Conservation (phyloP, 1,284 basidiomycete genomes). For the Rhodofomes roseus region DNA sequence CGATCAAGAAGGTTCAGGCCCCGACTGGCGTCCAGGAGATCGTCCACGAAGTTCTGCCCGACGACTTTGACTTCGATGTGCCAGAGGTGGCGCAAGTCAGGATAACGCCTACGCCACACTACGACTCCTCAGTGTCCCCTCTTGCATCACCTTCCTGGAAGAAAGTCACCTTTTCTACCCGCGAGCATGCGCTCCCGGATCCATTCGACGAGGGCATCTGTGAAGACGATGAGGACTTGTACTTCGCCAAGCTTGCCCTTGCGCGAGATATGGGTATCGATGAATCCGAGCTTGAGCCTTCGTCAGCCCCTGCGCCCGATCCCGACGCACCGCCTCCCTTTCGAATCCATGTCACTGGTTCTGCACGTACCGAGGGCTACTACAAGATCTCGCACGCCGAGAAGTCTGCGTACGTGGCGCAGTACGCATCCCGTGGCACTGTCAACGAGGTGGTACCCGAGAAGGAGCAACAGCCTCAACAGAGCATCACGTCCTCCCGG, state of each 20-base stretch:
- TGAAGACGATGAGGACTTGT: conserved; percentile 90
- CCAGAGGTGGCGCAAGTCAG: conserved; percentile 50
- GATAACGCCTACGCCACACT: conserved; percentile 36
- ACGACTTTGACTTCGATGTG: conserved; percentile 44
- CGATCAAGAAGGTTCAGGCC: conserved; percentile 29
- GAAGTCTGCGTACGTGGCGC: conserved; percentile 86
- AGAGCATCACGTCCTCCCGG: conserved; percentile 73
- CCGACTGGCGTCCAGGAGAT: conserved; percentile 29
- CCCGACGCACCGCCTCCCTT: conserved; percentile 39
- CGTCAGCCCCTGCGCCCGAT: conserved; percentile 28
- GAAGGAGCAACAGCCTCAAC: conserved; percentile 40
- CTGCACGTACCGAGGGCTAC: conserved; percentile 90
- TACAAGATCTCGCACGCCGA: conserved; percentile 92
- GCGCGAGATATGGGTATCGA: conserved; percentile 31
- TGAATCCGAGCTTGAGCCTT: conserved; percentile 23
- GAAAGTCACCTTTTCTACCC: conserved; percentile 27
- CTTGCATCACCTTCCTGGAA: conserved; percentile 32
- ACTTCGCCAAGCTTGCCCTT: conserved; percentile 73
- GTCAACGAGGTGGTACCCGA: conserved; percentile 31
- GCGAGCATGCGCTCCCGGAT: conserved; percentile 53
- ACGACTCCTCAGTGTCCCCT: conserved; percentile 38
- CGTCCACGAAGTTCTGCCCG: conserved; percentile 50
- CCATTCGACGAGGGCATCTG: conserved; percentile 59
- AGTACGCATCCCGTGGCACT: conserved; percentile 64
- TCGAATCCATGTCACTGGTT: conserved; percentile 74